These are phyloP conservation scores for Lachancea fermentati DNA, from an alignment of 805 yeast species.

Conservation along the genomic window DNA sequence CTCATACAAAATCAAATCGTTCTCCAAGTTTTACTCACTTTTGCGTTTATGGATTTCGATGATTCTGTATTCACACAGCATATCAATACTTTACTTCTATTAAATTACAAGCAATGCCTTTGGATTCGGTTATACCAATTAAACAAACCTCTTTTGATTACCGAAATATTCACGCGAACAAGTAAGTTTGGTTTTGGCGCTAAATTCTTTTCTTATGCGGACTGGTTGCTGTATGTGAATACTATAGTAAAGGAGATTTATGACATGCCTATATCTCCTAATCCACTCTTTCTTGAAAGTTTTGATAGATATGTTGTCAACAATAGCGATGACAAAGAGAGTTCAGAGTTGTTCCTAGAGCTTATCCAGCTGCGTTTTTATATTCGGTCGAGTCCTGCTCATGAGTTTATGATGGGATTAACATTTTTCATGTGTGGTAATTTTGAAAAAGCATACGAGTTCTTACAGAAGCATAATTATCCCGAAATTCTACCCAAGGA, in stretches of 20 bases:
- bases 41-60: conserved; percentile 37
- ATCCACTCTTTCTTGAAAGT: conserved; percentile 19
- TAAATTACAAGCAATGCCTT: conserved; percentile 25
- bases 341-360: conserved; percentile 10
- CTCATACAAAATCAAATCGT: conserved; percentile 29
- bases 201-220: conserved; percentile 20
- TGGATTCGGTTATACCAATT: conserved; percentile 23
- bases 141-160: conserved; percentile 18
- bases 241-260: conserved; percentile 3
- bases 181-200: conserved; percentile 25
- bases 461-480: conserved; percentile 24
- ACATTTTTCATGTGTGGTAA: conserved; percentile 21
- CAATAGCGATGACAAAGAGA: conserved; percentile 7
- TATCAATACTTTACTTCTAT: conserved; percentile 17
- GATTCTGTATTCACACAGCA: conserved; percentile 22
- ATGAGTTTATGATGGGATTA: conserved; percentile 28
- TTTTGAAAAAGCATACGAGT: conserved; percentile 24
- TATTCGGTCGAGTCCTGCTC: conserved; percentile 15
- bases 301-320: conserved; percentile 16
- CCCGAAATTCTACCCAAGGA: conserved; percentile 13
- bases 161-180: conserved; percentile 17
- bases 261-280: conserved; percentile 9
- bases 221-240: conserved; percentile 7
- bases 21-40: conserved; percentile 31
- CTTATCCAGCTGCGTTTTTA: conserved; percentile 20